phyloP scores from a whole-genome alignment of 306 rosid genomes.

The Benincasa hispida region DNA sequence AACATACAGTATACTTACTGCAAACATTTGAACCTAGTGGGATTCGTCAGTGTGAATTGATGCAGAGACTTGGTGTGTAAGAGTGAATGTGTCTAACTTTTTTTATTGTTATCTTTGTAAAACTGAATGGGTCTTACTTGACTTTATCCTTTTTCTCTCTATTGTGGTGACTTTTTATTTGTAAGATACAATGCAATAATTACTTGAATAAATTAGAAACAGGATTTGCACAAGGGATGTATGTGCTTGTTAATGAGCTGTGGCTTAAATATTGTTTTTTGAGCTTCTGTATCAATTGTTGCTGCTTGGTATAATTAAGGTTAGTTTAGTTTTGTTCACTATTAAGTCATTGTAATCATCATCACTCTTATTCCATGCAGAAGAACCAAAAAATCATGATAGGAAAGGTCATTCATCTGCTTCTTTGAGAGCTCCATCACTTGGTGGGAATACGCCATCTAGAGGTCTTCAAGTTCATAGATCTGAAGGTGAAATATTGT shows the following conservation, averaged over 20 bases:
- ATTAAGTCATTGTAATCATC: background rate
- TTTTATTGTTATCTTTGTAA: background rate
- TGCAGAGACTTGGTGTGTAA: background rate
- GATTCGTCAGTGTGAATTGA: background rate
- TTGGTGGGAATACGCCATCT: background rate
- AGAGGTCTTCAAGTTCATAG: constrained; percentile 8
- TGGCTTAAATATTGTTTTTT: background rate
- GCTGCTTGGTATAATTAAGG: background rate
- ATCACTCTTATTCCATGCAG: background rate
- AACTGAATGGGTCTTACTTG: background rate
- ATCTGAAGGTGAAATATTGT: constrained; percentile 13
- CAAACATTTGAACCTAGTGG: background rate
- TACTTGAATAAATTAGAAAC: background rate
- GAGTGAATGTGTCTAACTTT: background rate
- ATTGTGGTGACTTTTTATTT: background rate
- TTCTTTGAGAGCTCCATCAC: background rate
- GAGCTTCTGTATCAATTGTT: background rate
- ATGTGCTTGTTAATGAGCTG: background rate
- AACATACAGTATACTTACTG: background rate
- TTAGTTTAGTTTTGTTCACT: background rate
- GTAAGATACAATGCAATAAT: background rate
- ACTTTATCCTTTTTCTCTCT: background rate
- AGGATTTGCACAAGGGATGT: background rate
- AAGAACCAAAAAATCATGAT: background rate
- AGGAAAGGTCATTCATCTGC: background rate